phyloP scores from a whole-genome alignment of 371 early-diverging fungal species.

The Zychaea mexicana region DNA sequence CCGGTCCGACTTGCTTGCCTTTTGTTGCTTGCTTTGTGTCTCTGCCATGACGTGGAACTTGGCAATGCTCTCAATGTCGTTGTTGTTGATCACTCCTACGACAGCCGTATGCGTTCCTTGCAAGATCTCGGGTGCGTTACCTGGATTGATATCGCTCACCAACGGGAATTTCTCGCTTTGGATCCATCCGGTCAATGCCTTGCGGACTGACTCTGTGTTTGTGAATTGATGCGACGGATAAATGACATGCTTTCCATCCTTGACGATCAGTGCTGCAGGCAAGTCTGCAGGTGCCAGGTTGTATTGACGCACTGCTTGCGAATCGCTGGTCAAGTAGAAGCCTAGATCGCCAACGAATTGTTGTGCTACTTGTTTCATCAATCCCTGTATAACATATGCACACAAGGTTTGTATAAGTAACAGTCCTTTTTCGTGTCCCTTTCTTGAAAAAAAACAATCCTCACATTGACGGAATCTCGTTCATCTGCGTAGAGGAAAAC shows the following conservation, averaged over 20 bases:
- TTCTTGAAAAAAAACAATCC: too few relatives aligned
- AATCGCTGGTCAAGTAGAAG: constrained; percentile 37
- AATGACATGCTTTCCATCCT: constrained; percentile 29
- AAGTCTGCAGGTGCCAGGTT: constrained; percentile 22
- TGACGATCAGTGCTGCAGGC: constrained; percentile 37
- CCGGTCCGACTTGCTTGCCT: constrained; percentile 10
- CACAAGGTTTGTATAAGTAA: not conserved
- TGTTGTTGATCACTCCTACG: constrained; percentile 22
- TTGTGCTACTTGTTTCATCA: constrained; percentile 28
- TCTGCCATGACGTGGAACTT: constrained; percentile 25
- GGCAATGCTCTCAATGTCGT: constrained; percentile 14
- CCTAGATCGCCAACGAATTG: constrained; percentile 24
- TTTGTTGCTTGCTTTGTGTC: constrained; percentile 10
- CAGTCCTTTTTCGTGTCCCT: not conserved
- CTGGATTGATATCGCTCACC: constrained; percentile 31
- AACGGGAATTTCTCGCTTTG: constrained; percentile 42
- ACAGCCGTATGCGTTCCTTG: constrained; percentile 31
- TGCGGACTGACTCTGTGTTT: constrained; percentile 21
- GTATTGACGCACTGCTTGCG: constrained; percentile 21
- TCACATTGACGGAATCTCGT: constrained; percentile 16
- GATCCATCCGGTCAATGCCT: constrained; percentile 34
- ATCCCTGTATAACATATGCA: constrained; percentile 14
- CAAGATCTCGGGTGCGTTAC: constrained; percentile 36
- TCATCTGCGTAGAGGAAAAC: constrained; percentile 33
- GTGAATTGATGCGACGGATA: constrained; percentile 30